phyloP scores from a whole-genome alignment of 306 rosid species.

The Lathyrus oleraceus region DNA sequence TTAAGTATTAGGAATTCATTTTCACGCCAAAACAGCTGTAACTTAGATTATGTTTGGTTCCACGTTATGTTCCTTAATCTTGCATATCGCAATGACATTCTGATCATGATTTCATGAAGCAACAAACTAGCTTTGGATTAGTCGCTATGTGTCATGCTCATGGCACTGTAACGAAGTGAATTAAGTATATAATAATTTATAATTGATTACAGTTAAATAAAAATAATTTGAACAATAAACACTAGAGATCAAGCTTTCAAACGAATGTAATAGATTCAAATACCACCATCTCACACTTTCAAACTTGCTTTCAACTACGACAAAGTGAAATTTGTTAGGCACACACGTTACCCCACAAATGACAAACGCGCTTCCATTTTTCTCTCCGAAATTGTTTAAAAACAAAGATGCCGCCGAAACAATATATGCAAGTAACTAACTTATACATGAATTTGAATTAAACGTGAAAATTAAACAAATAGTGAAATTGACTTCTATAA shows the following conservation, averaged over 20 bases:
- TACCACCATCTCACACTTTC: constrained; percentile 7
- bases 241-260: neutral
- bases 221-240: too few relatives aligned
- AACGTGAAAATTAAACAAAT: constrained; percentile 10
- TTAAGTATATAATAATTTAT: too few relatives aligned
- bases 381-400: constrained; percentile 2
- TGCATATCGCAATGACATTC: too few relatives aligned
- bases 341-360: constrained; percentile 4
- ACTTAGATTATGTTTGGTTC: too few relatives aligned
- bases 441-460: too few relatives aligned
- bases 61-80: too few relatives aligned
- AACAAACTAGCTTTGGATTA: too few relatives aligned
- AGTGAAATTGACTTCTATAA: constrained; percentile 32
- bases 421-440: neutral
- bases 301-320: neutral
- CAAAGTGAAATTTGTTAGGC: constrained; percentile 5
- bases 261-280: neutral
- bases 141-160: too few relatives aligned
- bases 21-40: neutral
- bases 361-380: constrained; percentile 4
- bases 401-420: constrained; percentile 19
- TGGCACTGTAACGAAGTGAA: too few relatives aligned
- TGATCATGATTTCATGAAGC: too few relatives aligned
- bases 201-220: too few relatives aligned
- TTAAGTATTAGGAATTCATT: neutral